A percentile compares a stretch with the other conserved stretches of the same genome.
phyloP scores from a whole-genome alignment of 2,329 filamentous ascomycete species.

The Talaromyces islandicus region DNA sequence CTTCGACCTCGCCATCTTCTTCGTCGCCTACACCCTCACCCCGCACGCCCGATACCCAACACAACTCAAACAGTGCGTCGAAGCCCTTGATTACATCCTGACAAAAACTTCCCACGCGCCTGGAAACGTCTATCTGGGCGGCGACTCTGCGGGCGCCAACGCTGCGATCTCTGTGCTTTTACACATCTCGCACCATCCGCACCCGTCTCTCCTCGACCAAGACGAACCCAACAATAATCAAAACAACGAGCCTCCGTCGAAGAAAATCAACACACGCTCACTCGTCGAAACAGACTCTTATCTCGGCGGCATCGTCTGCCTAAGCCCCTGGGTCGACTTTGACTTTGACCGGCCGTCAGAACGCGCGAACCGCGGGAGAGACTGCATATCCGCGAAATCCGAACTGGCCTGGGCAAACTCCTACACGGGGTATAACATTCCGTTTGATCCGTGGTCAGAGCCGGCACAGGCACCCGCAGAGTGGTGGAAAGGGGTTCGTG shows the following conservation, averaged over 20 bases:
- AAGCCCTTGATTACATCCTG: conserved; percentile 33
- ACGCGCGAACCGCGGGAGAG: conserved; percentile 41
- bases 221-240: neutral
- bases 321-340: conserved; percentile 54
- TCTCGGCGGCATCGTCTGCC: conserved; percentile 39
- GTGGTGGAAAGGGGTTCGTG: conserved; percentile 49
- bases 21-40: conserved; percentile 51
- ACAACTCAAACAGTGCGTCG: conserved; percentile 33
- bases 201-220: conserved; percentile 38
- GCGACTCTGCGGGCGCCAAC: conserved; percentile 38
- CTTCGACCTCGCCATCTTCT: conserved; percentile 42
- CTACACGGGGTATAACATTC: conserved; percentile 36
- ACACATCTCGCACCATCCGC: conserved; percentile 49
- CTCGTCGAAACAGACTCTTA: neutral
- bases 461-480: conserved; percentile 39
- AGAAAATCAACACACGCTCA: neutral
- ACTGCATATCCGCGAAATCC: conserved; percentile 36
- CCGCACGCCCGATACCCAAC: conserved; percentile 32
- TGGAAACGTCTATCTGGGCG: conserved; percentile 29
- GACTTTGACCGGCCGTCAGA: conserved; percentile 34
- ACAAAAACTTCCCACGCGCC: conserved; percentile 24
- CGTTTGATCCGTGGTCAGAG: conserved; percentile 47
- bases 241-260: neutral
- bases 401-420: conserved; percentile 39
- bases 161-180: conserved; percentile 27